Percentiles rank a stretch among this genome's conserved stretches.
Conservation (phyloP, 805 yeast genomes). For the Saccharomycopsis sp. region DNA sequence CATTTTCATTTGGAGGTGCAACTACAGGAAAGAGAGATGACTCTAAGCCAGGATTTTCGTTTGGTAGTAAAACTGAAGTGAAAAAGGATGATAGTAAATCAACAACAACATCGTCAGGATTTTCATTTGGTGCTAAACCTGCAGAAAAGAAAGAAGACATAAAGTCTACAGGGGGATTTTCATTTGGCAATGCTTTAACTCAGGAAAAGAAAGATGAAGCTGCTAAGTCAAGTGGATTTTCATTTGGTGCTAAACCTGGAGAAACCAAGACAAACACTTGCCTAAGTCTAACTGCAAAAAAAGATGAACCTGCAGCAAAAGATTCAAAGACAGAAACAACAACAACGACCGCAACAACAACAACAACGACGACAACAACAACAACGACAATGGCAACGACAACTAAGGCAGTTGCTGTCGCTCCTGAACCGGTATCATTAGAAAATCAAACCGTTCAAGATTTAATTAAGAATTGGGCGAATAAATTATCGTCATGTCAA, state of each 20-base stretch:
- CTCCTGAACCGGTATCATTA: slow-evolving; percentile 65
- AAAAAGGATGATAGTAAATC: slow-evolving; percentile 1
- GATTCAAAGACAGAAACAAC: slow-evolving; percentile 22
- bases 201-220: slow-evolving; percentile 21
- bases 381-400: slow-evolving; percentile 11
- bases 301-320: slow-evolving; percentile 16
- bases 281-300: not conserved
- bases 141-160: slow-evolving; percentile 25
- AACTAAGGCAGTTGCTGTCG: slow-evolving; percentile 31
- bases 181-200: slow-evolving; percentile 21
- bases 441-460: slow-evolving; percentile 92
- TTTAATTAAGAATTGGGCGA: slow-evolving; percentile 87
- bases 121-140: slow-evolving; percentile 28
- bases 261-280: slow-evolving; percentile 5
- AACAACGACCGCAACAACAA: slow-evolving; percentile 22
- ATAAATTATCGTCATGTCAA: slow-evolving; percentile 68
- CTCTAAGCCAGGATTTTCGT: slow-evolving; percentile 13
- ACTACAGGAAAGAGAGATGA: slow-evolving; percentile 21
- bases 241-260: slow-evolving; percentile 18
- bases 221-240: slow-evolving; percentile 17
- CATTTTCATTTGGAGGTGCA: slow-evolving; percentile 22
- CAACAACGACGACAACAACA: slow-evolving; percentile 5
- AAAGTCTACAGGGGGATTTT: slow-evolving; percentile 13
- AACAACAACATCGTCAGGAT: slow-evolving; percentile 21
- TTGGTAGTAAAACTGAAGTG: not conserved